Base-by-base conservation (phyloP, 306 rosid genomes). In the Chamaecrista fasciculata region DNA sequence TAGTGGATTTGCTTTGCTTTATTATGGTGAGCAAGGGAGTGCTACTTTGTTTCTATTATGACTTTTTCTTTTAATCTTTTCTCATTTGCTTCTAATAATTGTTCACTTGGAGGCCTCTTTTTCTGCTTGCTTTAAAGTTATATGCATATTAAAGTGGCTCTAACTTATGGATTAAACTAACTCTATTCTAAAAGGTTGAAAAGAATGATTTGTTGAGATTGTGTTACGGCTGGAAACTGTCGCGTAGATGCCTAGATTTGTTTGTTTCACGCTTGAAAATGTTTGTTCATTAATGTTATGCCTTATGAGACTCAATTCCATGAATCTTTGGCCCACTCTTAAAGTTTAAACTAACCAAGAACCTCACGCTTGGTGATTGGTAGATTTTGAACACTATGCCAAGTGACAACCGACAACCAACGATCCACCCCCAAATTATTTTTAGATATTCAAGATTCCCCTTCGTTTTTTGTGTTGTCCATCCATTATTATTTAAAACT, bases 1-100 rank as follows among this genome's bases (percentile, higher is more conserved):
- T 42, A 74, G 83, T 81, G 91, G 88, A 62, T 68, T 69, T 87
- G 83, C 96, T 68, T 69, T 87, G 83, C 96, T 87, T 89, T 92
- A 47, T 81, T 72, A 29, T 15, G 69, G 62, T 72, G n/a, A 44
- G 28, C 69, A 16, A 63, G 85, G 65, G 7, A 34, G 73, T 48
- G 18, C 44, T 56, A 6, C 62, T 78, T 75, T 79, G 63, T 64
- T 73, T 70, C 6, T 33, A 4, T 33, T 33, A 4, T 33, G 36
- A 33, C 7, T 1, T 33, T 8, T 33, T 4, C 36, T 33, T 4
- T 33, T 8, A 33, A 4, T 65, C 16, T 16, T 8, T 9, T 11
- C 34, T 42, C 70, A 19, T 78, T 52, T 71, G 82, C 78, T 68
- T 73, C 65, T 40, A 12, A 76, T 84, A 64, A 73, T 79, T 84